Base-by-base conservation (phyloP, 495 filamentous ascomycete species). In the Podospora comata region DNA sequence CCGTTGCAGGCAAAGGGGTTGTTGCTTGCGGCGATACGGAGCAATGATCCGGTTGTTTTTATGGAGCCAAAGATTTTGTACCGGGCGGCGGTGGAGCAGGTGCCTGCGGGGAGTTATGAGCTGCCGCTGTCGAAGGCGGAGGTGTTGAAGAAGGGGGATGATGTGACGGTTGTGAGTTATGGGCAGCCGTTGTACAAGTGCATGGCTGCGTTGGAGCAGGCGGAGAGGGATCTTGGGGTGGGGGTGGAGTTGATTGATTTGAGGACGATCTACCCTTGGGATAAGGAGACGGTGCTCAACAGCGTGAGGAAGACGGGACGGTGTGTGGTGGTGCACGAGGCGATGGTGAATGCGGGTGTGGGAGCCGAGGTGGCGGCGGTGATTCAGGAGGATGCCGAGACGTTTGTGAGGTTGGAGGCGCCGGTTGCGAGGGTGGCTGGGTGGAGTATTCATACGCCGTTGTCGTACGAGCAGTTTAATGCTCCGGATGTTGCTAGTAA, bases 31-130 rank as follows among this genome's bases (percentile, higher is more conserved):
- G 91, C 93, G 32, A 91, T 95, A 68, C 84, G 88, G 53, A 89
- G 87, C 76, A 92, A 92, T 65, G 94, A 99, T 76, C 95, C 95
- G 0, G 92, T 94, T 65, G 81, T 99, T 28, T 97, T 99, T 79
- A 90, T 99, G 91, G 95, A 99, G 78, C 96, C 95, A 0, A 99
- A 99, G 81, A 89, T 94, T 9, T 81, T 99, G 18, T 99, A 99
- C 74, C 89, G 95, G 26, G 96, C 96, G 0, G 93, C 95, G 0
- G 92, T 97, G 30, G 95, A 99, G 76, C 92, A 98, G 77, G 95
- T 99, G 2, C 96, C 95, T 18, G 88, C 87, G 5, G 89, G 84
- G 53, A 83, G 90, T 19, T 99, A 97, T 74, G 88, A 87, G 1
- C 84, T 99, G 27, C 93, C 94, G 1, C 84, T 99, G 3, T 92